These are phyloP conservation scores for Voacanga thouarsii DNA, from an alignment of 257 asterid species.

Conservation along the genomic window DNA sequence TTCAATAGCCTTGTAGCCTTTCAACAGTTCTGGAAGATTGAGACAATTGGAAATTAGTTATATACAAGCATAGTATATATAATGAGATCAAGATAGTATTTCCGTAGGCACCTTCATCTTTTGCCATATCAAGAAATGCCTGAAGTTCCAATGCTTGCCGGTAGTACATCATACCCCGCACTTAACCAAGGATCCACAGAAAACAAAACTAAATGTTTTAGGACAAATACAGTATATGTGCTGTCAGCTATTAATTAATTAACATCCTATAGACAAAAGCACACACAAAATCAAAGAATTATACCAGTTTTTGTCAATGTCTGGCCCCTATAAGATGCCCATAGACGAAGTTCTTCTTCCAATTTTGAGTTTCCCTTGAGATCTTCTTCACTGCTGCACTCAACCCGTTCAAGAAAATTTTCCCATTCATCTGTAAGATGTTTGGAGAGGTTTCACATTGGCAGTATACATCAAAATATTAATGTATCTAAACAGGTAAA, in stretches of 20 bases:
- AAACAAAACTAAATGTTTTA: slow-evolving; percentile 8
- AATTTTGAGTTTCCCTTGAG: slow-evolving; percentile 50
- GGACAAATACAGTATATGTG: neutral
- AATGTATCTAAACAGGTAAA: slow-evolving; percentile 9
- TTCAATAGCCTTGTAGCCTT: slow-evolving; percentile 88
- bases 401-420: slow-evolving; percentile 79
- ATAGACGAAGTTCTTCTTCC: slow-evolving; percentile 86
- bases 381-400: slow-evolving; percentile 66
- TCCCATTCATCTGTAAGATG: slow-evolving; percentile 80
- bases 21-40: slow-evolving; percentile 68
- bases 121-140: slow-evolving; percentile 97
- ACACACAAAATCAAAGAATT: slow-evolving; percentile 10
- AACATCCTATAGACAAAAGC: slow-evolving; percentile 5
- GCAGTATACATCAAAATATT: slow-evolving; percentile 9
- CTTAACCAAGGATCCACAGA: slow-evolving; percentile 30
- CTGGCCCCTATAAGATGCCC: slow-evolving; percentile 99
- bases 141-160: slow-evolving; percentile 98
- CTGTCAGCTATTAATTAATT: slow-evolving; percentile 4
- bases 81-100: slow-evolving; percentile 16
- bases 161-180: slow-evolving; percentile 99
- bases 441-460: slow-evolving; percentile 19
- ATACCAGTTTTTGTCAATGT: slow-evolving; percentile 93
- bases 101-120: slow-evolving; percentile 67
- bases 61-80: slow-evolving; percentile 2
- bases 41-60: slow-evolving; percentile 15